A percentile compares a stretch with the other conserved stretches of the same genome.
Conservation (phyloP, 768 basidiomycete genomes). For the Mycena sanguinolenta region DNA sequence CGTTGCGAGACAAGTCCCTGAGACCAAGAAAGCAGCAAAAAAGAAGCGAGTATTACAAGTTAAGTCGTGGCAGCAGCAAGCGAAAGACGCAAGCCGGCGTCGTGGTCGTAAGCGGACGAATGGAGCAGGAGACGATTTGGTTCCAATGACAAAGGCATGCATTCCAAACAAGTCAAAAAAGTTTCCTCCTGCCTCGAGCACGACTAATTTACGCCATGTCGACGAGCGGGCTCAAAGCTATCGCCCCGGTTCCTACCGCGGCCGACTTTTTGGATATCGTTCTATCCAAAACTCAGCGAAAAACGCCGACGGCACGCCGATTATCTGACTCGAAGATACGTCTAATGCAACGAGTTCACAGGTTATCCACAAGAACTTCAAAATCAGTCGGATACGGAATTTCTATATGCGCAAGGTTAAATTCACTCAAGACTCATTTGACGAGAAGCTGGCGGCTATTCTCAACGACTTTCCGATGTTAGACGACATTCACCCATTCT, state of each 20-base stretch:
- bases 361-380: slow-evolving; percentile 99
- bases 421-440: slow-evolving; percentile 97
- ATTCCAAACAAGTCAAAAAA: too few relatives aligned
- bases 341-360: slow-evolving; percentile 43
- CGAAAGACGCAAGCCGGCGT: not conserved
- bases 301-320: slow-evolving; percentile 89
- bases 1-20: not conserved
- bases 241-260: slow-evolving; percentile 98
- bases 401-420: slow-evolving; percentile 99
- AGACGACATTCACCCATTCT: slow-evolving; percentile 97
- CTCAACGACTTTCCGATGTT: slow-evolving; percentile 97
- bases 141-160: too few relatives aligned
- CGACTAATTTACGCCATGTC: slow-evolving; percentile 59
- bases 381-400: slow-evolving; percentile 97
- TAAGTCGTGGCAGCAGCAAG: not conserved
- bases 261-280: slow-evolving; percentile 96
- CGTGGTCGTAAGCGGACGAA: slow-evolving; percentile 1
- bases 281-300: slow-evolving; percentile 93
- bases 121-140: too few relatives aligned
- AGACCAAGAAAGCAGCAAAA: not conserved
- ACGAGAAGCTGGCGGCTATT: slow-evolving; percentile 94
- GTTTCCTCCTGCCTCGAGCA: too few relatives aligned
- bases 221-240: slow-evolving; percentile 94
- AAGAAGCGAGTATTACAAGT: not conserved
- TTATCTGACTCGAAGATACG: slow-evolving; percentile 7